Conservation (phyloP, 2,329 filamentous ascomycete genomes). For the Penicillium sp. region DNA sequence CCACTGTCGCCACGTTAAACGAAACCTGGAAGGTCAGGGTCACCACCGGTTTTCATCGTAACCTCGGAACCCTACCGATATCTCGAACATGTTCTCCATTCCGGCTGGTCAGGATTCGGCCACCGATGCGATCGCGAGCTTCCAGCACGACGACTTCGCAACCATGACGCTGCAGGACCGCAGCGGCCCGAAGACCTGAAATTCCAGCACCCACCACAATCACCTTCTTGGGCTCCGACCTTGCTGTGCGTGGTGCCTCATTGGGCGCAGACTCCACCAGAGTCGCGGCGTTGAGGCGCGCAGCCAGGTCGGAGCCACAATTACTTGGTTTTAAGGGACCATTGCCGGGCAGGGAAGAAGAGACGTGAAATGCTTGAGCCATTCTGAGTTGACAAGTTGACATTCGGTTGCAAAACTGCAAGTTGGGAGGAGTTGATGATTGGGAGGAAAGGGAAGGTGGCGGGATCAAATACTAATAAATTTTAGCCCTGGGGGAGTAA, state of each 20-base stretch:
- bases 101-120: conserved; percentile 41
- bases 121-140: conserved; percentile 38
- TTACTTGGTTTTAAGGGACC: conserved; percentile 27
- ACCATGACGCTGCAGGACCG: conserved; percentile 35
- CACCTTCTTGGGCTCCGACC: conserved; percentile 25
- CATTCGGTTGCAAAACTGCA: conserved; percentile 16
- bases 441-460: neutral
- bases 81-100: conserved; percentile 37
- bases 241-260: conserved; percentile 24
- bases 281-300: conserved; percentile 19
- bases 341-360: conserved; percentile 11
- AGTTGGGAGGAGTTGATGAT: neutral
- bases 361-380: conserved; percentile 29
- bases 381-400: conserved; percentile 34
- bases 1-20: neutral
- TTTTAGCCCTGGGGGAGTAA: neutral
- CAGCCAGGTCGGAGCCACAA: conserved; percentile 25
- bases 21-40: neutral
- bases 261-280: conserved; percentile 15
- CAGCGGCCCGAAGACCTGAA: conserved; percentile 37
- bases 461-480: neutral
- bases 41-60: neutral
- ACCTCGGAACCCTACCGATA: conserved; percentile 34
- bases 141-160: conserved; percentile 38
- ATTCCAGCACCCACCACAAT: conserved; percentile 39